A percentile compares a stretch with the other conserved stretches of the same genome.
Conservation (phyloP, 768 basidiomycete genomes). For the Leucocoprinus birnbaumii region DNA sequence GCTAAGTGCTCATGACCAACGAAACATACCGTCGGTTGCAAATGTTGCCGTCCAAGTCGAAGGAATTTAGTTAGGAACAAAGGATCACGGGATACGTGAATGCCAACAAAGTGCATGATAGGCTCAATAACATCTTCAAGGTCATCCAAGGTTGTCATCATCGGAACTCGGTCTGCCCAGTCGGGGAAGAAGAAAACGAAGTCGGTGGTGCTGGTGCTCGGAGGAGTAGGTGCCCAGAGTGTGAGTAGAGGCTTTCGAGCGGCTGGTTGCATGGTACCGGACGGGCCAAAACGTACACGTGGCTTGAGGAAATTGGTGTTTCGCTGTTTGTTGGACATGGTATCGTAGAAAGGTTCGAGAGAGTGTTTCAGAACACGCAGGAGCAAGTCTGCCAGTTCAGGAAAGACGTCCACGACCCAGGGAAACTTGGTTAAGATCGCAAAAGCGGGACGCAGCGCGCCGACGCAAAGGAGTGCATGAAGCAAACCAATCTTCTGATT, state of each 20-base stretch:
- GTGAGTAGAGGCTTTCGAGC: conserved; percentile 69
- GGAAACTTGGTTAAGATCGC: conserved; percentile 80
- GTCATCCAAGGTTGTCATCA: conserved; percentile 64
- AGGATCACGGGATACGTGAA: conserved; percentile 79
- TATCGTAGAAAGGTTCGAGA: conserved; percentile 65
- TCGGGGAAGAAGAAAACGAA: conserved; percentile 91
- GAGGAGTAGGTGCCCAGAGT: conserved; percentile 76
- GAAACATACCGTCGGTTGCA: conserved; percentile 31
- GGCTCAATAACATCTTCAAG: conserved; percentile 75
- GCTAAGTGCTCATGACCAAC: not conserved
- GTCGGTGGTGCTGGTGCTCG: conserved; percentile 66
- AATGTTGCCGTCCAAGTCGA: conserved; percentile 68
- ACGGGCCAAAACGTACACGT: conserved; percentile 59
- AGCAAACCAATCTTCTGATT: conserved; percentile 85
- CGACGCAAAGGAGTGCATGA: conserved; percentile 79
- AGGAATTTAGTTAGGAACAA: conserved; percentile 77
- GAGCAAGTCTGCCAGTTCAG: conserved; percentile 84
- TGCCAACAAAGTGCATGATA: conserved; percentile 73
- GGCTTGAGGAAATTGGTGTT: conserved; percentile 62
- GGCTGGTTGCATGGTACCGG: conserved; percentile 49
- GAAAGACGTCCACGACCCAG: conserved; percentile 79
- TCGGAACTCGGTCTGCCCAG: conserved; percentile 72
- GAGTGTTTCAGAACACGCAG: conserved; percentile 73
- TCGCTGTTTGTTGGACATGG: conserved; percentile 53
- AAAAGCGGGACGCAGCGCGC: conserved; percentile 76